Evolutionary conservation across 2,329 filamentous ascomycete genomes (phyloP).

Genomic region (Chaetomium sp.): DNA sequence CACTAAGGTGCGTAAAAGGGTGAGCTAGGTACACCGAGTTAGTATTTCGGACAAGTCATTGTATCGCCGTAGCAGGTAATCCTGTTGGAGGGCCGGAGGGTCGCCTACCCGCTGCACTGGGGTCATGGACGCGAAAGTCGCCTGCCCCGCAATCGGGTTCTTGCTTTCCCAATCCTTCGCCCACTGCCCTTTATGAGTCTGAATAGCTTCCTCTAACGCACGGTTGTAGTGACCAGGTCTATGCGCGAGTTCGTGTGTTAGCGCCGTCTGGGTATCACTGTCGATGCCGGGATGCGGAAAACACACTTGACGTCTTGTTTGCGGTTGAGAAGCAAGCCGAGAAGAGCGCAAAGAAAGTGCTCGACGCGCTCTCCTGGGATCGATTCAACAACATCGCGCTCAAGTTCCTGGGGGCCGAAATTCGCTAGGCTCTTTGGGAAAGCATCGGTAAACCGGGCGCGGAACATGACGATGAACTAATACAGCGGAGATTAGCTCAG

Average conservation of each 20-base stretch:
- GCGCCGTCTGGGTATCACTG: too few species aligned
- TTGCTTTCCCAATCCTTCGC: conserved; percentile 72
- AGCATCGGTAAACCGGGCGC: conserved; percentile 82
- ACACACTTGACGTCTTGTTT: conserved; percentile 98
- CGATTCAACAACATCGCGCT: conserved; percentile 72
- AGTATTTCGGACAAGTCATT: neutral
- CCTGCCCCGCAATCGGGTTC: conserved; percentile 75
- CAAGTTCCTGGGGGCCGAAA: conserved; percentile 92
- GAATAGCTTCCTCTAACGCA: conserved; percentile 87
- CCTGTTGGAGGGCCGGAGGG: too few species aligned
- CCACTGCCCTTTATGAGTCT: conserved; percentile 83
- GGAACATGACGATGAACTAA: conserved; percentile 97
- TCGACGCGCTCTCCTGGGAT: conserved; percentile 80
- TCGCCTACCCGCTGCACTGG: conserved; percentile 65
- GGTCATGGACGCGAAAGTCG: conserved; percentile 75
- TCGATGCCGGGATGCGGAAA: neutral
- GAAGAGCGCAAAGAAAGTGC: conserved; percentile 78
- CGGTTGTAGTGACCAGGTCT: conserved; percentile 90
- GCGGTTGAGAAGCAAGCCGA: conserved; percentile 84
- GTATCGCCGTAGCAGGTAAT: too few species aligned
- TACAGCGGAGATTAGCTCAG: conserved; percentile 26
- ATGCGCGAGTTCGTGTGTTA: neutral
- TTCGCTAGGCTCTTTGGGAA: conserved; percentile 83
- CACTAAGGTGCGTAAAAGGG: conserved; percentile 72
- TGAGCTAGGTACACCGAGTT: conserved; percentile 51